phyloP scores from a whole-genome alignment of 306 rosid species.

The Arachis hypogaea region DNA sequence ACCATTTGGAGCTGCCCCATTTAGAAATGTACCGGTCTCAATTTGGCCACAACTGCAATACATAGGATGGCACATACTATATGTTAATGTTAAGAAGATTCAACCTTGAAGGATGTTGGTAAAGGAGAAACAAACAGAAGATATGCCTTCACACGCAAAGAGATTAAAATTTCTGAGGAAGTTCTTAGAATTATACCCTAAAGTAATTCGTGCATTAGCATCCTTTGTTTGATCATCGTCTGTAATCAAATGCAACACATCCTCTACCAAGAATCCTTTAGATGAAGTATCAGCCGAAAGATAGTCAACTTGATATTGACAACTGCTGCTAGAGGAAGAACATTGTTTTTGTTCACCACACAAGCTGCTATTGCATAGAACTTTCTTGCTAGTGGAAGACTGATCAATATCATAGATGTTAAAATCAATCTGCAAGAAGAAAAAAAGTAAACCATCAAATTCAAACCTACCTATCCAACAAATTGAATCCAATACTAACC shows the following conservation, averaged over 20 bases:
- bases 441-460: conserved; percentile 32
- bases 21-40: conserved; percentile 74
- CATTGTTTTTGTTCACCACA: conserved; percentile 56
- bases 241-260: conserved; percentile 68
- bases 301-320: conserved; percentile 59
- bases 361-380: conserved; percentile 60
- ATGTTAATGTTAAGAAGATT: conserved; percentile 21
- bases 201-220: conserved; percentile 56
- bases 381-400: conserved; percentile 64
- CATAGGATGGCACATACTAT: conserved; percentile 1
- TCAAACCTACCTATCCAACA: background rate
- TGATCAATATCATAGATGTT: conserved; percentile 62
- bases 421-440: conserved; percentile 50
- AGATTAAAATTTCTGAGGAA: background rate
- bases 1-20: conserved; percentile 84
- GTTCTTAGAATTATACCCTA: conserved; percentile 60
- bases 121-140: conserved; percentile 27
- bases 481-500: conserved; percentile 3
- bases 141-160: background rate
- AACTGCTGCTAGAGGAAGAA: conserved; percentile 49
- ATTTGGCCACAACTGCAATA: conserved; percentile 78
- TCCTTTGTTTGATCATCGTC: conserved; percentile 51
- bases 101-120: background rate
- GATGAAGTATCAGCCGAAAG: conserved; percentile 68
- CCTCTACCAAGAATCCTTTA: conserved; percentile 73